phyloP scores from a whole-genome alignment of 2,329 filamentous ascomycete species.

The Tolypocladium tropicale region DNA sequence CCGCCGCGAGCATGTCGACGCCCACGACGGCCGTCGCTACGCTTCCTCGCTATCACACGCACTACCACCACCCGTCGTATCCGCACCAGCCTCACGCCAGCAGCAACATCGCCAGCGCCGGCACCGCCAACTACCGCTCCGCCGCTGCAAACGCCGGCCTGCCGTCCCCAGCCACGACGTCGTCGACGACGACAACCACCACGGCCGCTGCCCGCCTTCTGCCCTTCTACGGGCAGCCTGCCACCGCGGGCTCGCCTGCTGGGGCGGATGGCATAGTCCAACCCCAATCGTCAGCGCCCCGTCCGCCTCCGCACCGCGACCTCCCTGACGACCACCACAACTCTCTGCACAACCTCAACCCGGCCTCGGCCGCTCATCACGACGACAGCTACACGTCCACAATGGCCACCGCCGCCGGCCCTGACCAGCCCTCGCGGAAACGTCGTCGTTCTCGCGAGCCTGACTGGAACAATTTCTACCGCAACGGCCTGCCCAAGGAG shows the following conservation, averaged over 20 bases:
- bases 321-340: constrained; percentile 12
- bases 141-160: constrained; percentile 15
- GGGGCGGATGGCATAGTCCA: constrained; percentile 20
- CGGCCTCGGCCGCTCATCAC: constrained; percentile 11
- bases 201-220: constrained; percentile 15
- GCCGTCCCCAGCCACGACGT: constrained; percentile 11
- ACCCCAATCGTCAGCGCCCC: constrained; percentile 17
- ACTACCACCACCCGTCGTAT: constrained; percentile 52
- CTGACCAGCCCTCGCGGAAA: constrained; percentile 30
- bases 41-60: constrained; percentile 56
- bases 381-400: constrained; percentile 7
- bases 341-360: constrained; percentile 7
- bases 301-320: constrained; percentile 19
- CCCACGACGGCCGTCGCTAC: constrained; percentile 68
- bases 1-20: constrained; percentile 55
- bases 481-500: constrained; percentile 73
- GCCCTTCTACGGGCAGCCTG: constrained; percentile 16
- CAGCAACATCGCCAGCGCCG: constrained; percentile 9
- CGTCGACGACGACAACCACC: constrained; percentile 10
- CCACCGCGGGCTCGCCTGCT: constrained; percentile 17
- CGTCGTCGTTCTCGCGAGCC: constrained; percentile 52
- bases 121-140: constrained; percentile 18
- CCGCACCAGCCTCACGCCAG: constrained; percentile 26
- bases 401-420: constrained; percentile 14
- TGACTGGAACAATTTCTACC: constrained; percentile 74